Base-by-base conservation (phyloP, 495 filamentous ascomycete genomes). In the Cenococcum geophilum region DNA sequence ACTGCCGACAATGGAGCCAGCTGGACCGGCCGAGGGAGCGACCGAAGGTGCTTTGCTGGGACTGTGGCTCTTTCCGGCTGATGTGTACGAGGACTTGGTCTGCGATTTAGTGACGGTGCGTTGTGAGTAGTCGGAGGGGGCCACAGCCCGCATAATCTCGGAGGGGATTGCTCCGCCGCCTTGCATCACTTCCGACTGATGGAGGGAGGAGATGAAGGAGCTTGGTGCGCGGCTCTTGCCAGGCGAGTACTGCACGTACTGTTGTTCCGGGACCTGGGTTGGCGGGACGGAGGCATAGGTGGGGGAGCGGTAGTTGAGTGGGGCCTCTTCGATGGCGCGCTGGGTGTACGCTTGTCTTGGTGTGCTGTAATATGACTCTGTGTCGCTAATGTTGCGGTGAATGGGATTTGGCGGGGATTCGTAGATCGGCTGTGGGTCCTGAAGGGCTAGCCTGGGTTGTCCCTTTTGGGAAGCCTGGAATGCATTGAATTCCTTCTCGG, bases 381-480 rank as follows among this genome's bases (percentile, higher is more conserved):
- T 61, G 47, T 66, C 63, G 64, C 60, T 64, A 60, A 63, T 63
- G 43, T 70, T 66, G 62, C 70, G 65, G 61, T 71, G 71, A 34
- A 64, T 20, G 4, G 60, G 47, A n/a, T 49, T 51, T 22, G 65
- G 65, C 48, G 55, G 35, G 52, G 62, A 52, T 37, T 62, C 58
- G 49, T 65, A 55, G 58, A 56, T 58, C 55, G 48, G 37, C 56
- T 65, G 65, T 50, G 53, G 68, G 51, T 63, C 62, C 53, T 60
- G 57, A 42, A 62, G 56, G 42, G 61, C 58, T 43, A 60, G 55
- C 52, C 59, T 55, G 23, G 59, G 58, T 47, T 56, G 35, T 16
- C 20, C 37, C n/a, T 48, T 55, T 53, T 66, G 65, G 22, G 66
- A 56, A 22, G 32, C 23, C 52, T 55, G 34, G 58, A 59, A 64